These are phyloP conservation scores for Diphasiastrum complanatum DNA, from an alignment of 83 land plant species.

Conservation along the genomic window DNA sequence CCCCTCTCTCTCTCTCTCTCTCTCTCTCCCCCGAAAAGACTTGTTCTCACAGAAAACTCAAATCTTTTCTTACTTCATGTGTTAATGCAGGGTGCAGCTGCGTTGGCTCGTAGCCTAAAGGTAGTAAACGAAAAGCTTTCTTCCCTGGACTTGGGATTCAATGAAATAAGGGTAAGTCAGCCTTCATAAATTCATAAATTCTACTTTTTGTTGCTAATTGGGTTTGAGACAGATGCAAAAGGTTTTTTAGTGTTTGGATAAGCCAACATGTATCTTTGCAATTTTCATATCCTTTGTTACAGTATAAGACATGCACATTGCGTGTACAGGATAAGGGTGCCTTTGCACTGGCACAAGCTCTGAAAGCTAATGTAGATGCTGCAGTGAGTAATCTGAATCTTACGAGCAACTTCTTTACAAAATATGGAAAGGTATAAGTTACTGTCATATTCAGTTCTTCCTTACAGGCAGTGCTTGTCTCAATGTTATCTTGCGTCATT, in stretches of 20 bases:
- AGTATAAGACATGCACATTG: too few species aligned
- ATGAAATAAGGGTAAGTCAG: constrained; percentile 85
- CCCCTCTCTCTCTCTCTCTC: too few species aligned
- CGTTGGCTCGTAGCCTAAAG: constrained; percentile 79
- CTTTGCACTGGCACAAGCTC: constrained; percentile 91
- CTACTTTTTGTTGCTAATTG: not conserved
- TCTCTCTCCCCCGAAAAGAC: too few species aligned
- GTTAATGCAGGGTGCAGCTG: constrained; percentile 62
- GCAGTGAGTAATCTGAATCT: constrained; percentile 71
- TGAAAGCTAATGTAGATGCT: constrained; percentile 89
- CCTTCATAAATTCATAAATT: not conserved
- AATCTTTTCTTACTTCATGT: not conserved
- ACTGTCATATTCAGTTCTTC: not conserved
- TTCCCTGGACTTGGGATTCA: constrained; percentile 86
- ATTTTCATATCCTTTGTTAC: too few species aligned
- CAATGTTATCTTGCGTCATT: too few species aligned
- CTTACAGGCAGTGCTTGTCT: too few species aligned
- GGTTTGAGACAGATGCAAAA: not conserved
- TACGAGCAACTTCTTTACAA: constrained; percentile 83
- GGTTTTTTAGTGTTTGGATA: not conserved
- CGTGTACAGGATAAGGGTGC: constrained; percentile 80
- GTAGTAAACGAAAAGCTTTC: constrained; percentile 92
- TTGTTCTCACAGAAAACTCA: too few species aligned
- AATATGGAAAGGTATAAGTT: constrained; percentile 77
- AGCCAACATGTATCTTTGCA: too few species aligned